Conservation (phyloP, 768 basidiomycete species). For the Suillus americanus region DNA sequence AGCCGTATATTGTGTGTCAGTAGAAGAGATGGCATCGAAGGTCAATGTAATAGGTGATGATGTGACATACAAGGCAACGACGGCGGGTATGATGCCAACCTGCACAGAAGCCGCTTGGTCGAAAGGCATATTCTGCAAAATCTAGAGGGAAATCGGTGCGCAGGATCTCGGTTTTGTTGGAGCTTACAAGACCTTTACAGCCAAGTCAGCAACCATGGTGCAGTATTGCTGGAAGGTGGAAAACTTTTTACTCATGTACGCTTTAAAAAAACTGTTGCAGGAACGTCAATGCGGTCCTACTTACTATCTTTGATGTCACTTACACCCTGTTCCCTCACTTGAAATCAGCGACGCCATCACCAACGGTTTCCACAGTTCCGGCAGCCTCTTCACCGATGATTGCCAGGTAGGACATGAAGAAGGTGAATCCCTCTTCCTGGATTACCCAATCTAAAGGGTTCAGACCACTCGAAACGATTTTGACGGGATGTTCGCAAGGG, state of each 20-base stretch:
- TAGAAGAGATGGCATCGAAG: conserved; percentile 27
- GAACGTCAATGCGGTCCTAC: neutral
- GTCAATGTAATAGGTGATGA: neutral
- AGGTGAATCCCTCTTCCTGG: conserved; percentile 6
- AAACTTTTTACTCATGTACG: conserved; percentile 3
- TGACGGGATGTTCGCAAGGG: conserved; percentile 42
- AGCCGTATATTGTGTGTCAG: conserved; percentile 30
- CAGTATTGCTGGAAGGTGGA: conserved; percentile 29
- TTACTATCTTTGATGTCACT: conserved; percentile 6
- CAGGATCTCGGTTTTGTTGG: neutral
- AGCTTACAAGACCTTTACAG: conserved; percentile 11
- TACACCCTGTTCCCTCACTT: conserved; percentile 39
- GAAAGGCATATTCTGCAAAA: conserved; percentile 37
- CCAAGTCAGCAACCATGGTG: conserved; percentile 22
- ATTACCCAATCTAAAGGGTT: conserved; percentile 45
- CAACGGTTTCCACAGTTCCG: conserved; percentile 39
- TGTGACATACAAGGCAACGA: conserved; percentile 29
- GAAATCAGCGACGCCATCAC: conserved; percentile 36
- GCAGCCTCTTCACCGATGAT: conserved; percentile 38
- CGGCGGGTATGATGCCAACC: conserved; percentile 30
- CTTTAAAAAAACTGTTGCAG: conserved; percentile 15
- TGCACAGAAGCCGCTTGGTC: conserved; percentile 40
- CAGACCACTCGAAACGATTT: conserved; percentile 38
- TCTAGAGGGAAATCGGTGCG: conserved; percentile 13
- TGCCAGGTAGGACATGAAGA: conserved; percentile 35